Evolutionary conservation across 768 basidiomycete species (phyloP).

Genomic region (Amanita jacksonii): DNA sequence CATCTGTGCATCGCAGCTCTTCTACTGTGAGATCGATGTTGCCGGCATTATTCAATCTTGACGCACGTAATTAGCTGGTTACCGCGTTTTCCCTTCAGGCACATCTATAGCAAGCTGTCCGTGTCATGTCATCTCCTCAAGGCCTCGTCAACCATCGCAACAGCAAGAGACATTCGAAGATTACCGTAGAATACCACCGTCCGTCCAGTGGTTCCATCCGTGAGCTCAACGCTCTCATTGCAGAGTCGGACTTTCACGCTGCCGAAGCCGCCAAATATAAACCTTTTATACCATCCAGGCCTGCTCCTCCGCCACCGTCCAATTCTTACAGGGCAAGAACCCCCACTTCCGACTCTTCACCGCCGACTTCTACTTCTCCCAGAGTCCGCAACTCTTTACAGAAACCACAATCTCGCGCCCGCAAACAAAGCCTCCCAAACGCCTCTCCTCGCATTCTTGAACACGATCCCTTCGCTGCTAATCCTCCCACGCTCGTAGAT

Average conservation of each 20-base stretch:
- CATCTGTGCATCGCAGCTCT: no score
- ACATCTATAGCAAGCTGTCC: no score
- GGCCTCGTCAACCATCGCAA: conserved; percentile 41
- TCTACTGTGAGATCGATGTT: no score
- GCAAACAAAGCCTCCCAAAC: conserved; percentile 43
- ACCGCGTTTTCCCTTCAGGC: no score
- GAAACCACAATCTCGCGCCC: conserved; percentile 42
- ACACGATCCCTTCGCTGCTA: conserved; percentile 51
- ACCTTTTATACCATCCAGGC: conserved; percentile 26
- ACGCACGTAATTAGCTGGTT: no score
- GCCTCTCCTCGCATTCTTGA: conserved; percentile 31
- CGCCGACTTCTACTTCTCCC: conserved; percentile 19
- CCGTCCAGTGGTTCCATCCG: conserved; percentile 69
- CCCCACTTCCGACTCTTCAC: conserved; percentile 33
- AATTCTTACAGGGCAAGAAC: conserved; percentile 34
- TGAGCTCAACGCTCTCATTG: conserved; percentile 67
- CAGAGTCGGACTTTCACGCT: conserved; percentile 48
- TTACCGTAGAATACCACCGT: conserved; percentile 67
- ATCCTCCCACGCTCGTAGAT: conserved; percentile 19
- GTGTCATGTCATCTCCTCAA: conserved; percentile 36
- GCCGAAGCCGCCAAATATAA: conserved; percentile 35
- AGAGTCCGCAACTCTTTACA: conserved; percentile 50
- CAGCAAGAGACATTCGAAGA: conserved; percentile 45
- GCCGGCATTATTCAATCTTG: no score
- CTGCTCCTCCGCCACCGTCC: conserved; percentile 30